These are phyloP conservation scores for Stygiomarasmius scandens DNA, from an alignment of 1,284 basidiomycete genomes.

Conservation along the genomic window DNA sequence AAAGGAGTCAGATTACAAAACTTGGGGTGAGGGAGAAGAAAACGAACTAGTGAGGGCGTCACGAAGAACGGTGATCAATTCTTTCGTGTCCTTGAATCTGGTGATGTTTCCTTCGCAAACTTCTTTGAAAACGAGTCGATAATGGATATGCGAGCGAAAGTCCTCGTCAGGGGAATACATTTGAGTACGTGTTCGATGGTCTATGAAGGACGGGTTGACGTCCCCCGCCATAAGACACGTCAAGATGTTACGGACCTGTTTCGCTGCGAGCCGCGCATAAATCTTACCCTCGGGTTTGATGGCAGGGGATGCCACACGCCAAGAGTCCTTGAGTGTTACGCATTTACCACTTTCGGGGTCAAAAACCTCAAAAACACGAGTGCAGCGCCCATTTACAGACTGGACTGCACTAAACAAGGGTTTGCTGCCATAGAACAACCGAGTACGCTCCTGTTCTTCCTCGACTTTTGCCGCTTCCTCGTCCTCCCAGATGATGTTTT, in stretches of 20 bases:
- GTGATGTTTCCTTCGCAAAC: constrained; percentile 7
- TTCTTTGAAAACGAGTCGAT: constrained; percentile 12
- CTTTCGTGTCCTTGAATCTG: constrained; percentile 3
- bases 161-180: neutral
- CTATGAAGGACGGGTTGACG: neutral
- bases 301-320: constrained; percentile 20
- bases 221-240: constrained; percentile 11
- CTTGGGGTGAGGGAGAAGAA: neutral
- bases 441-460: no score
- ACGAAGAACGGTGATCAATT: constrained; percentile 7
- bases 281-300: constrained; percentile 22
- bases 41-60: constrained; percentile 14
- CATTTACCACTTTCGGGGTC: neutral
- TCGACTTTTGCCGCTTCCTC: neutral
- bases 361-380: neutral
- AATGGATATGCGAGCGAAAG: constrained; percentile 7
- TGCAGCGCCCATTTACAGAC: neutral
- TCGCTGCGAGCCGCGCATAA: constrained; percentile 20
- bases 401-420: neutral
- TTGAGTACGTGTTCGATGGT: neutral
- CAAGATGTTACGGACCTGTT: constrained; percentile 21
- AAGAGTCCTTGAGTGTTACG: constrained; percentile 15
- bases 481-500: no score
- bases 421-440: neutral
- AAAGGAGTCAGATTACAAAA: neutral